Evolutionary conservation across 2,329 filamentous ascomycete genomes (phyloP).

Genomic region (Colletotrichum zoysiae): DNA sequence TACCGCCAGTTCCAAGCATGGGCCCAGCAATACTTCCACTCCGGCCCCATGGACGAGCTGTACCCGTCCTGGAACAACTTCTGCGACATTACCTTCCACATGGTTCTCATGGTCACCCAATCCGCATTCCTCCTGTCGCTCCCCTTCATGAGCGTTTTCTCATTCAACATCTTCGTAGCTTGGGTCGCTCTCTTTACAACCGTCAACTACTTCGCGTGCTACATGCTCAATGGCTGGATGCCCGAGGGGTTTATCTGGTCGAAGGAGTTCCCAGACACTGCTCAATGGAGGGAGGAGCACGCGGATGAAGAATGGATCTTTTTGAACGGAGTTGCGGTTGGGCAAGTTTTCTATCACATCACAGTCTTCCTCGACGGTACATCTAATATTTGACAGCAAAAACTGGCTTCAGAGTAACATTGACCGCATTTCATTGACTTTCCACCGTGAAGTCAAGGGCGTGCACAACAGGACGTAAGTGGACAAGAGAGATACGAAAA

Average conservation of each 20-base stretch:
- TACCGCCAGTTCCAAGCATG: conserved; percentile 9
- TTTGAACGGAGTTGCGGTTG: conserved; percentile 77
- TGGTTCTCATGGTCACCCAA: conserved; percentile 55
- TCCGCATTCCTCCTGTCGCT: conserved; percentile 69
- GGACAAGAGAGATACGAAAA: rapidly evolving
- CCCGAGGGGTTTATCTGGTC: conserved; percentile 57
- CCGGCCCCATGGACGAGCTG: conserved; percentile 30
- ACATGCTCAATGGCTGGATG: conserved; percentile 61
- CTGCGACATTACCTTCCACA: conserved; percentile 13
- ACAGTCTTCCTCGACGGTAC: not conserved
- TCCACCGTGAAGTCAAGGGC: conserved; percentile 77
- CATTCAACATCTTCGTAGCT: conserved; percentile 60
- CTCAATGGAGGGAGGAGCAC: conserved; percentile 49
- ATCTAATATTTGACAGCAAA: conserved; percentile 52
- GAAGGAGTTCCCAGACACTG: conserved; percentile 56
- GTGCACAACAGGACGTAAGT: conserved; percentile 77
- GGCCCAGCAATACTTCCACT: conserved; percentile 16
- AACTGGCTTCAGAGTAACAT: conserved; percentile 79
- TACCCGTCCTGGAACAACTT: conserved; percentile 32
- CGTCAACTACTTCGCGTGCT: conserved; percentile 65
- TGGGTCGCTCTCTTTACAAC: conserved; percentile 58
- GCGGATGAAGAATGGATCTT: conserved; percentile 81
- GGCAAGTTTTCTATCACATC: conserved; percentile 55
- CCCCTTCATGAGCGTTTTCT: conserved; percentile 60
- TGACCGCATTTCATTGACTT: conserved; percentile 78